These are phyloP conservation scores for Cercospora zeina DNA, from an alignment of 2,329 filamentous ascomycete species.

Conservation along the genomic window DNA sequence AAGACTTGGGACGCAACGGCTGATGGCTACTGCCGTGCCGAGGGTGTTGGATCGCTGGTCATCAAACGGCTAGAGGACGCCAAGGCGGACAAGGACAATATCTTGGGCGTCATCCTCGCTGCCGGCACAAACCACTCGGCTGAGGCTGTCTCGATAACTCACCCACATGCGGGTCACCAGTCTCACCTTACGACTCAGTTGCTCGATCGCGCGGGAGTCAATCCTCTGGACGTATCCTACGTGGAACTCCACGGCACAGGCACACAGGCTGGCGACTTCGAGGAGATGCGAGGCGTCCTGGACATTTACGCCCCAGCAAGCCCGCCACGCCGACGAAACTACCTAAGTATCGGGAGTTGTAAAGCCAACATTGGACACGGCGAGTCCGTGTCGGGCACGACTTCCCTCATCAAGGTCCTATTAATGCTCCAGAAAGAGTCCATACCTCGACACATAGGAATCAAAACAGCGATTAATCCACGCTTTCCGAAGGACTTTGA, in stretches of 20 bases:
- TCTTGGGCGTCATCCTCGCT: constrained; percentile 20
- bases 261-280: constrained; percentile 25
- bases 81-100: constrained; percentile 39
- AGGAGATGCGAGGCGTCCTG: no score
- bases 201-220: constrained; percentile 20
- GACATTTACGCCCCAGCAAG: no score
- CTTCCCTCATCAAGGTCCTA: constrained; percentile 63
- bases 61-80: constrained; percentile 41
- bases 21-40: constrained; percentile 40
- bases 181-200: neutral
- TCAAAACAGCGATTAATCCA: constrained; percentile 64
- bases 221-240: constrained; percentile 24
- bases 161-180: constrained; percentile 29
- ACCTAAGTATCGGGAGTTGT: constrained; percentile 32
- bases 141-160: constrained; percentile 24
- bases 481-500: constrained; percentile 59
- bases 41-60: constrained; percentile 34
- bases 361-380: constrained; percentile 39
- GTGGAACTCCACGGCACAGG: constrained; percentile 30
- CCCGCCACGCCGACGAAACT: constrained; percentile 20
- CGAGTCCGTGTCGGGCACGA: constrained; percentile 43
- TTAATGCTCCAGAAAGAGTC: constrained; percentile 63
- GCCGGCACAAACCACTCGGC: constrained; percentile 25
- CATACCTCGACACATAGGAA: constrained; percentile 67
- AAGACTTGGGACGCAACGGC: constrained; percentile 36